Evolutionary conservation across 2,329 filamentous ascomycete genomes (phyloP), one percentile per base, ranked within the genome.

Genomic region (Leptographium radiaticola): DNA sequence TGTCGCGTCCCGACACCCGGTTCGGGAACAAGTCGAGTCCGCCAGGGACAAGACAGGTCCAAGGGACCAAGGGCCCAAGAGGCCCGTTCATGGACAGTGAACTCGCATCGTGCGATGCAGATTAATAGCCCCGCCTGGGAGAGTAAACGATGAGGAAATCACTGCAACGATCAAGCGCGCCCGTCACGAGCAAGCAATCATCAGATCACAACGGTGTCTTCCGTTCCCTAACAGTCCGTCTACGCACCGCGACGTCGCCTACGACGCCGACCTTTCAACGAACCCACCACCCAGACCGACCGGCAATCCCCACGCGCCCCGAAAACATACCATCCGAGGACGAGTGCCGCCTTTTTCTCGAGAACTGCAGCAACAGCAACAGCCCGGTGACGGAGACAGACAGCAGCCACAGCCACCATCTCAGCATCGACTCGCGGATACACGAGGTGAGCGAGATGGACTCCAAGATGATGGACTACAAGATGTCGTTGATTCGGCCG

Each of bases 251-350:
- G 2, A 31, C 30, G n/a, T 43, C 33, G 15, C 13, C 50, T 5
- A 45, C n/a, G 10, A 16, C 40, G 3, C 12, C 45, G 43, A 10
- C 11, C 25, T 56, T 58, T 31, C 45, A 53, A 15, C 56, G 58
- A 18, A 47, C 59, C 10, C 60, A 63, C 47, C 59, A 59, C 2
- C 65, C 65, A 9, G 65, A 66, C 52, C 60, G 64, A 1, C 63
- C 61, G 0, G 10, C 38, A 2, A 53, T 58, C 10, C 53, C 60
- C 4, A 18, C 61, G 15, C 54, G 52, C 6, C 59, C 58, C 1
- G 39, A 52, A 10, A 57, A 63, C 43, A 58, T 60, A 4, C 65
- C 64, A 2, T 58, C 60, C 2, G 64, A 65, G 31, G 62, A 64
- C 36, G 59, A 65, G 56, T 66, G 64, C 42, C 58, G 59, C 7